These are phyloP conservation scores for Parachaetomium inaequale DNA, from an alignment of 495 filamentous ascomycete genomes.

Conservation along the genomic window DNA sequence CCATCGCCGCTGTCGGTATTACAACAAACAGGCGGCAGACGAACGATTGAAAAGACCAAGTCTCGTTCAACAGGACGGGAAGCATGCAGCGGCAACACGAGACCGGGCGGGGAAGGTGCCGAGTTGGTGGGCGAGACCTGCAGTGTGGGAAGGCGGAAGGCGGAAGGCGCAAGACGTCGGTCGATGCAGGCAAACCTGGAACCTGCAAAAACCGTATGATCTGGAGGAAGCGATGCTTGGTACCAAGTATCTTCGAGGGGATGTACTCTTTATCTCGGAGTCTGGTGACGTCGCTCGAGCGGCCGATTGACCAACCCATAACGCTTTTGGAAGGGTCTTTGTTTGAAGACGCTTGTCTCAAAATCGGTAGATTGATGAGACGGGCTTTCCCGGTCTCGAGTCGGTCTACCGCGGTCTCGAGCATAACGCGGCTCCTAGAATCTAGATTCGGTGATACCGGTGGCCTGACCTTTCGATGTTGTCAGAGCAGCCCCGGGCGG, in stretches of 20 bases:
- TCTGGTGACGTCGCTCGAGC: no score
- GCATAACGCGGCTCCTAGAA: no score
- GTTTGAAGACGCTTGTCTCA: no score
- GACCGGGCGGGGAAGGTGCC: neutral
- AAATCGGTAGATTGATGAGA: no score
- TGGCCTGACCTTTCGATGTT: conserved; percentile 8
- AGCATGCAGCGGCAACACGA: conserved; percentile 8
- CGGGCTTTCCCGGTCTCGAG: no score
- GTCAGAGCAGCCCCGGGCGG: neutral
- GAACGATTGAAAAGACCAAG: neutral
- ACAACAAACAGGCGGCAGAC: no score
- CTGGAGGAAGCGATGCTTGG: neutral
- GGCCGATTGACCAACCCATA: no score
- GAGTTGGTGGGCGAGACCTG: conserved; percentile 9
- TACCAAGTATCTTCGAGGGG: no score
- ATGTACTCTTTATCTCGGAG: no score
- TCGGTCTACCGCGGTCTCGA: no score
- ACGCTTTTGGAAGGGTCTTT: no score
- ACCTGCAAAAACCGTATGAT: conserved; percentile 22
- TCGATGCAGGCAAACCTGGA: conserved; percentile 8
- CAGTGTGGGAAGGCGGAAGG: neutral
- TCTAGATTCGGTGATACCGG: neutral
- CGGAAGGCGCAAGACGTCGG: conserved; percentile 5
- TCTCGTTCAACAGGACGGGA: neutral
- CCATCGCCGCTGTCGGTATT: neutral